Evolutionary conservation across 2,329 filamentous ascomycete genomes (phyloP).

Genomic region (Fusarium liriodendri): DNA sequence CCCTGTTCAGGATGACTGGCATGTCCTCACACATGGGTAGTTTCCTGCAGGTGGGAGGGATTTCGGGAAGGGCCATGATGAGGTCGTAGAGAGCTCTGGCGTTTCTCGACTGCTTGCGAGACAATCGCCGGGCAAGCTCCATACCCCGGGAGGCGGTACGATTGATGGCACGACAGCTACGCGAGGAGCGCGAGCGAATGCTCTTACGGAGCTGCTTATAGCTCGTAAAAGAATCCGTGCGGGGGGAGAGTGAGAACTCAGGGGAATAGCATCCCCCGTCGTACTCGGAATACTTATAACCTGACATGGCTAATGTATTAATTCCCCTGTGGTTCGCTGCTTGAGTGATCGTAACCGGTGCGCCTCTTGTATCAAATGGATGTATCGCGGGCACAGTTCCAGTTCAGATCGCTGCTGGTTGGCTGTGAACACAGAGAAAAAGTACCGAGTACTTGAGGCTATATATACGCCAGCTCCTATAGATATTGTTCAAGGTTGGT

Average conservation of each 20-base stretch:
- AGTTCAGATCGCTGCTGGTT: background rate
- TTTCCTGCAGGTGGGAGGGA: background rate
- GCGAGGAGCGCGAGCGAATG: background rate
- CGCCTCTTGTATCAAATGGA: background rate
- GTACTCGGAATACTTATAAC: background rate
- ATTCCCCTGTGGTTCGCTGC: background rate
- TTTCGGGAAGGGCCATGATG: background rate
- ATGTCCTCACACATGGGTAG: background rate
- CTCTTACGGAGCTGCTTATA: background rate
- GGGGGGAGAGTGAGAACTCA: background rate
- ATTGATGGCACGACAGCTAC: background rate
- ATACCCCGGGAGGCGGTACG: background rate
- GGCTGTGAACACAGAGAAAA: background rate
- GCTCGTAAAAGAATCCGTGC: background rate
- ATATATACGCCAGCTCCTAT: background rate
- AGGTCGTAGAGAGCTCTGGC: background rate
- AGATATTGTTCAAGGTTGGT: background rate
- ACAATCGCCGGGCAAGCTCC: background rate
- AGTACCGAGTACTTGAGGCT: background rate
- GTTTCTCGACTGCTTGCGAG: background rate
- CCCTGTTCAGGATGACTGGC: background rate
- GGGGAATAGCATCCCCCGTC: background rate
- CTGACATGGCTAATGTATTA: background rate
- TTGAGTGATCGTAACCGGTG: background rate
- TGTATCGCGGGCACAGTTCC: background rate